Base-by-base conservation (phyloP, 768 basidiomycete species). In the Hypholoma fasciculare region DNA sequence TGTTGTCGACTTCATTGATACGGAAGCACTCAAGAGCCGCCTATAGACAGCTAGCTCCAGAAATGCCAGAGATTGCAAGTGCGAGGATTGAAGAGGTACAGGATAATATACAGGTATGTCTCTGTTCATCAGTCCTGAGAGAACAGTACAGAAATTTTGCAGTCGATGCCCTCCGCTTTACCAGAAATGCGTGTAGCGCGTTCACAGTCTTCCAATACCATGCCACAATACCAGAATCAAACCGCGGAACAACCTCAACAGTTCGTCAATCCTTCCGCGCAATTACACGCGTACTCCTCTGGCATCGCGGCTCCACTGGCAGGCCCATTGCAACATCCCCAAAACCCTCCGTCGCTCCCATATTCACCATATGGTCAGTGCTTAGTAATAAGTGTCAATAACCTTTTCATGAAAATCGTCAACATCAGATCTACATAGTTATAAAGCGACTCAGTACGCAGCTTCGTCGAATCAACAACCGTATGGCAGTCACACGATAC, bases 21-120 rank as follows among this genome's bases (percentile, higher is more conserved):
- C 12, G 16, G 23, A 4, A 27, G 48, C 11, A 14, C 11, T 49
- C 19, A 30, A 14, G n/a, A 12, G 27, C 7, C 27, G 12, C 16
- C 4, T 30, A n/a, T n/a, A 27, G 27, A 14, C 48, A 23, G 26
- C 2, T 27, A 49, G 19, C 23, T 20, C 44, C 7, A 23, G 16
- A 34, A 27, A 20, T 19, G 7, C n/a, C 42, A n/a, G 26, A 23
- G 16, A 19, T 46, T 8, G 40, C 27, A 4, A 36, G 39, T 44
- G 54, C 44, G n/a, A 54, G 54, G 36, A 54, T 54, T 13, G 54
- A 54, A 47, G 54, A 54, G 30, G 37, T 54, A 8, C 34, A 30
- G 11, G 40, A 36, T 17, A 47, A n/a, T 30, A 13, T 8, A 7
- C 54, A 54, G 54, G 54, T 54, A 23, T 7, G 40, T 46, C 17